A percentile compares a stretch with the other conserved stretches of the same genome.
Evolutionary conservation across 192 early-diverging fungal genomes (phyloP).

Genomic region (Radiomyces spectabilis): DNA sequence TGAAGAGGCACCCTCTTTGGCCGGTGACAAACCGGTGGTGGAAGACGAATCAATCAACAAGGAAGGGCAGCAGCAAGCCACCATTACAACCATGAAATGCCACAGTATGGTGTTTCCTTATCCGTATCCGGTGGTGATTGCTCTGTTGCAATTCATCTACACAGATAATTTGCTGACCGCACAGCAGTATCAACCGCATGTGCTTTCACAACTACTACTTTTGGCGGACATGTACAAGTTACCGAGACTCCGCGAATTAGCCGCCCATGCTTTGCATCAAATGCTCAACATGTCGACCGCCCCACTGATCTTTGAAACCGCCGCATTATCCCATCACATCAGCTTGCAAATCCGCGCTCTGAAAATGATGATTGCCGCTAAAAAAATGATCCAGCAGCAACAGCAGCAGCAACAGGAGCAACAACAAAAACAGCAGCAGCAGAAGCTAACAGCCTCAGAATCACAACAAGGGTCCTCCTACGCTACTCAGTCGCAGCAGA

Average conservation of each 20-base stretch:
- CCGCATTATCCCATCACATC: constrained; percentile 56
- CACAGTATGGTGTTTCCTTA: constrained; percentile 36
- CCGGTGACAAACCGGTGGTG: constrained; percentile 33
- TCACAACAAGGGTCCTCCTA: not conserved
- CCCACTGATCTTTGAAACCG: constrained; percentile 61
- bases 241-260: constrained; percentile 44
- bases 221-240: constrained; percentile 60
- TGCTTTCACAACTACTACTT: constrained; percentile 55
- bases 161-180: constrained; percentile 59
- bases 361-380: constrained; percentile 50
- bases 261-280: constrained; percentile 54
- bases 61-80: not conserved
- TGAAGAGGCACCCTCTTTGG: constrained; percentile 34
- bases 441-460: not conserved
- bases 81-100: constrained; percentile 6
- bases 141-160: constrained; percentile 63
- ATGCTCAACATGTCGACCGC: constrained; percentile 55
- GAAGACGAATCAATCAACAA: not conserved
- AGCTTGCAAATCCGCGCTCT: constrained; percentile 55
- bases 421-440: constrained; percentile 2
- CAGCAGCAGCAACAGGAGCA: constrained; percentile 15
- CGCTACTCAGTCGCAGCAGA: not conserved
- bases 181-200: constrained; percentile 58
- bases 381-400: constrained; percentile 51
- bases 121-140: constrained; percentile 40